Evolutionary conservation across 1,284 basidiomycete genomes (phyloP).

Genomic region (Pseudozyma thailandica): DNA sequence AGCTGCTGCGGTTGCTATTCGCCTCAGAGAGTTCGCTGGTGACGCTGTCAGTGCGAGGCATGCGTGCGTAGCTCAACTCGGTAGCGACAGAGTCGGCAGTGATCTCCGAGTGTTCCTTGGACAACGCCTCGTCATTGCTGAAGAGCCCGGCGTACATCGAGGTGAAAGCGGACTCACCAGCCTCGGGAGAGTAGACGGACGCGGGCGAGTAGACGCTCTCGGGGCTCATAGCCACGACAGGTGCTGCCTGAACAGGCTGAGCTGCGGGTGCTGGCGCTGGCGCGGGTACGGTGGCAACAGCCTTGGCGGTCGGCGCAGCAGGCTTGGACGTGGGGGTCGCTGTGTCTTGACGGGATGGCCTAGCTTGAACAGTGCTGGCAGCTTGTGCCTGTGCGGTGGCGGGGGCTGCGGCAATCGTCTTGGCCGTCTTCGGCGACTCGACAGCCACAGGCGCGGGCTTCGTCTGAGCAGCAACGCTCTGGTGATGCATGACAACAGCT

Average conservation of each 20-base stretch:
- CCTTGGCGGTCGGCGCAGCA: not conserved
- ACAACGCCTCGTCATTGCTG: slow-evolving; percentile 6
- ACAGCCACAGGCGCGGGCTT: not conserved
- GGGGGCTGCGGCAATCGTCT: not conserved
- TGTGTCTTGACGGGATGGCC: slow-evolving; percentile 23
- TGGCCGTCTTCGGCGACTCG: slow-evolving; percentile 5
- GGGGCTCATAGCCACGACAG: slow-evolving; percentile 24
- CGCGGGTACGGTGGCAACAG: not conserved
- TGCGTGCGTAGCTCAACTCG: slow-evolving; percentile 25
- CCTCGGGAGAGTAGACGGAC: slow-evolving; percentile 38
- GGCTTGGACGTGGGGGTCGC: slow-evolving; percentile 14
- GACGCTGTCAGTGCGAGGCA: slow-evolving; percentile 41
- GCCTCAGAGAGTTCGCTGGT: slow-evolving; percentile 40
- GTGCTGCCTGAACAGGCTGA: slow-evolving; percentile 2
- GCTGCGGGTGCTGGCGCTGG: not conserved
- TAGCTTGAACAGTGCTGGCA: not conserved
- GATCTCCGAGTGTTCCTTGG: slow-evolving; percentile 32
- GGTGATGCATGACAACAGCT: slow-evolving; percentile 11
- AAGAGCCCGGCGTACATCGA: slow-evolving; percentile 26
- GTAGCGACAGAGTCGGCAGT: slow-evolving; percentile 25
- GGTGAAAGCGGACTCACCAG: slow-evolving; percentile 17
- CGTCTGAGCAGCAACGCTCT: slow-evolving; percentile 12
- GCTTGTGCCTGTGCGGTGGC: slow-evolving; percentile 1
- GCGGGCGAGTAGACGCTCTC: slow-evolving; percentile 47
- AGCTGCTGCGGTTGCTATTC: slow-evolving; percentile 46